Evolutionary conservation across 202 grass and related monocot species (phyloP), one percentile per base, ranked within the genome.

Genomic region (Schoenoplectus triqueter): DNA sequence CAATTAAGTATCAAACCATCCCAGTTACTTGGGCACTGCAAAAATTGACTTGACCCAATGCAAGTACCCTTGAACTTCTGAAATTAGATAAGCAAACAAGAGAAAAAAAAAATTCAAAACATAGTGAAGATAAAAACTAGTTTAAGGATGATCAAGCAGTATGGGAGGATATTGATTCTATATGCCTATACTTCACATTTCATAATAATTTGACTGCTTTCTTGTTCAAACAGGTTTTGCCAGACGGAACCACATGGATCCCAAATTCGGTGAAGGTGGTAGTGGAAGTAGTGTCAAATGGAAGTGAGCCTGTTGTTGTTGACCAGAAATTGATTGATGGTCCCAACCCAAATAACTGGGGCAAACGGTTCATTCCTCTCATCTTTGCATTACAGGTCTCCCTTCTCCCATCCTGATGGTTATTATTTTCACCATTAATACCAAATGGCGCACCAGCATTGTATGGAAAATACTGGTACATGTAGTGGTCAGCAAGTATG

Each of bases 271-370:
- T 94, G 87, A 93, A 94, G 89, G 91, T 92, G 89, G 94, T 99
- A 60, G 89, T 92, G 69, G 63, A 81, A 60, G 90, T 99, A 41
- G 87, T 98, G 64, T 92, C 91, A 44, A 99, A 95, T 17, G 93
- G 91, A 52, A 95, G 93, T 88, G 89, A 86, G 52, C 2, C 93
- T 84, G 87, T 99, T 78, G 48, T 86, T 63, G 93, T 96, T 86
- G 96, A 99, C 85, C 93, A 94, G 66, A 95, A 94, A 81, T 87
- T 99, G 84, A 95, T 95, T 13, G 93, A 99, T n/a, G 96, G 93
- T 48, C 91, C 91, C 69, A 95, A 99, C 50, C 88, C 90, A 17
- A 99, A 99, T 81, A 91, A 94, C 48, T 89, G 90, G 81, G 92
- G 93, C 86, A 99, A 95, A 82, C 86, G 83, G 18, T 92, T 94